Evolutionary conservation across 441 rosid genomes (phyloP).

Genomic region (Euphorbia celastroides): DNA sequence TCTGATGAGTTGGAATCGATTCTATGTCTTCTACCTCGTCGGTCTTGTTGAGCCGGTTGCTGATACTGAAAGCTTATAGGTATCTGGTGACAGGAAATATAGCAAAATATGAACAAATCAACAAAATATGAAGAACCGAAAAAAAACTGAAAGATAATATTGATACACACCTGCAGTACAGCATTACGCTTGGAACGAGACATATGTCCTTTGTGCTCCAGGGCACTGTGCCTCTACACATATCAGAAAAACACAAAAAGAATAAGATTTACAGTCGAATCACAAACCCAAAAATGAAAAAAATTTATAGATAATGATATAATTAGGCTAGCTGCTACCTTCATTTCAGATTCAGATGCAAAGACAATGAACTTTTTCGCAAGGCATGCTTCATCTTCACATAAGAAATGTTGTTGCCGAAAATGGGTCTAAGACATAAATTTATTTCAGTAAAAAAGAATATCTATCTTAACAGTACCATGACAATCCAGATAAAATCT

Average conservation of each 20-base stretch:
- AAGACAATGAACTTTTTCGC: conserved; percentile 69
- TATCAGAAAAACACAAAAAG: background rate
- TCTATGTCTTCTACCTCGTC: conserved; percentile 53
- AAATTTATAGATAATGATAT: background rate
- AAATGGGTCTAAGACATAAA: conserved; percentile 52
- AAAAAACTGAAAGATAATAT: conserved; percentile 1
- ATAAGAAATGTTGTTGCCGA: conserved; percentile 64
- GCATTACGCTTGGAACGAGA: conserved; percentile 74
- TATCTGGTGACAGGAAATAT: conserved; percentile 35
- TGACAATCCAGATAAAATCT: no score
- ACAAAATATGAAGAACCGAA: background rate
- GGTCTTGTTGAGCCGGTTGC: conserved; percentile 48
- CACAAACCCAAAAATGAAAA: background rate
- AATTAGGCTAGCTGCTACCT: conserved; percentile 36
- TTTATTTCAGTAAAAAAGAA: conserved; percentile 5
- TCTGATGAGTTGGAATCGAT: conserved; percentile 31
- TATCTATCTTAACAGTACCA: background rate
- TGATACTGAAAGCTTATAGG: conserved; percentile 69
- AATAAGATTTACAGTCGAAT: background rate
- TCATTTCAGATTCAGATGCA: conserved; percentile 65
- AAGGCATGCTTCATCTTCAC: conserved; percentile 88
- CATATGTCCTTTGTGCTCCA: conserved; percentile 77
- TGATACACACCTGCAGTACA: conserved; percentile 55
- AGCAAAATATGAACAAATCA: no score
- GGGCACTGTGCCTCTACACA: conserved; percentile 67